Evolutionary conservation across 202 grass and related monocot species (phyloP).

Genomic region (Panicum hallii): DNA sequence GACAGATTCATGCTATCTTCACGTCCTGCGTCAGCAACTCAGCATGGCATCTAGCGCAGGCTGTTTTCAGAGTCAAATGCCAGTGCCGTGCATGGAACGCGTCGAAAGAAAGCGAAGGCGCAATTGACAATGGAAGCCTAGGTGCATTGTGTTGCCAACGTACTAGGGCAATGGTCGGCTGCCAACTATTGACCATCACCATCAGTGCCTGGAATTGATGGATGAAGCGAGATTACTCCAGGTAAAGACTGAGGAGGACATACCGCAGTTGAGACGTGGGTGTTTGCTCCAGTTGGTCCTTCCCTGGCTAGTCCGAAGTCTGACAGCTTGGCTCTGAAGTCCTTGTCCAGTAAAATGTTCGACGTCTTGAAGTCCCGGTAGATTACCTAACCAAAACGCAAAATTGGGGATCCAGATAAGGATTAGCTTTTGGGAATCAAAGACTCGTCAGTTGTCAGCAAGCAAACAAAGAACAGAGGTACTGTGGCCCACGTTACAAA

Average conservation of each 20-base stretch:
- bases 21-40: neutral
- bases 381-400: slow-evolving; percentile 67
- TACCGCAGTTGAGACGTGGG: slow-evolving; percentile 95
- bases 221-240: neutral
- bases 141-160: slow-evolving; percentile 14
- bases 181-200: neutral
- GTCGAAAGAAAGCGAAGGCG: neutral
- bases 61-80: slow-evolving; percentile 26
- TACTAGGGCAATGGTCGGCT: neutral
- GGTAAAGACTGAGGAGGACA: slow-evolving; percentile 14
- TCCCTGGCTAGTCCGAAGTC: slow-evolving; percentile 93
- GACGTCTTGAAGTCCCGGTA: slow-evolving; percentile 97
- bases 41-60: neutral
- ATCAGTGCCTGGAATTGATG: slow-evolving; percentile 5
- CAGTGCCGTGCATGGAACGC: neutral
- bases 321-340: slow-evolving; percentile 81
- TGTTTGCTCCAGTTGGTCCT: slow-evolving; percentile 74
- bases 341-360: slow-evolving; percentile 86
- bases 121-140: slow-evolving; percentile 4
- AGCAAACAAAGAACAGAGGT: neutral
- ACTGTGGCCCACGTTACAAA: neutral
- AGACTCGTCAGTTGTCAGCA: neutral
- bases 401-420: slow-evolving; percentile 7
- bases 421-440: neutral
- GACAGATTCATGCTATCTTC: neutral